Percentiles rank a stretch among this genome's conserved stretches.
Evolutionary conservation across 2,329 filamentous ascomycete species (phyloP).

Genomic region (Fusarium compactum): DNA sequence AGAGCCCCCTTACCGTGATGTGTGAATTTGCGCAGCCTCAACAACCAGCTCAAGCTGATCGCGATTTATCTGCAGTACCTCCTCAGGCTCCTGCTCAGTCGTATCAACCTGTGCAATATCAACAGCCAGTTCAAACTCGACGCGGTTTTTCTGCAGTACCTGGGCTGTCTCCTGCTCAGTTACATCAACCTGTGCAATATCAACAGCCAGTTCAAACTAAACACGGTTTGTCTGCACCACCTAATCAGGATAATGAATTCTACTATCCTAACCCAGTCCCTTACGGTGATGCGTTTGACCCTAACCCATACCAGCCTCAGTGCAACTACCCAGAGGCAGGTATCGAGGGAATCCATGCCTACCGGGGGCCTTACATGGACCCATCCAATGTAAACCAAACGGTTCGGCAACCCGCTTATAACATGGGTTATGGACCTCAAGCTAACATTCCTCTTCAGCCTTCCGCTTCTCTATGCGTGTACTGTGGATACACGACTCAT

Average conservation of each 20-base stretch:
- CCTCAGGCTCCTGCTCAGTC: background rate
- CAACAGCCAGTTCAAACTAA: background rate
- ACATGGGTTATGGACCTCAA: background rate
- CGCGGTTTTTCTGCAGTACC: background rate
- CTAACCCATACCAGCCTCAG: background rate
- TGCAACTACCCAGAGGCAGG: background rate
- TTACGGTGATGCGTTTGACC: background rate
- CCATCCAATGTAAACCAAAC: background rate
- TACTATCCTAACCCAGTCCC: background rate
- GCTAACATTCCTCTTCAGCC: background rate
- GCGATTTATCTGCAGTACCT: background rate
- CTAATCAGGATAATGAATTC: background rate
- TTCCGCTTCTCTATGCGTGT: too few relatives aligned
- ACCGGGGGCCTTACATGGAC: background rate
- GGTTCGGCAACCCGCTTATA: background rate
- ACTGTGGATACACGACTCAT: too few relatives aligned
- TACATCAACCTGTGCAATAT: background rate
- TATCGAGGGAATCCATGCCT: background rate
- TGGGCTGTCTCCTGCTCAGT: background rate
- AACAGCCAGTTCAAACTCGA: background rate
- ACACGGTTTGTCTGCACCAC: background rate
- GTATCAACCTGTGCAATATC: background rate
- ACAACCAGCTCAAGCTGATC: background rate
- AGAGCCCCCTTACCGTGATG: background rate
- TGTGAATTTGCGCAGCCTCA: background rate